A percentile compares a stretch with the other conserved stretches of the same genome.
Evolutionary conservation across 768 basidiomycete species (phyloP).

Genomic region (Leccinum disarticulatum): DNA sequence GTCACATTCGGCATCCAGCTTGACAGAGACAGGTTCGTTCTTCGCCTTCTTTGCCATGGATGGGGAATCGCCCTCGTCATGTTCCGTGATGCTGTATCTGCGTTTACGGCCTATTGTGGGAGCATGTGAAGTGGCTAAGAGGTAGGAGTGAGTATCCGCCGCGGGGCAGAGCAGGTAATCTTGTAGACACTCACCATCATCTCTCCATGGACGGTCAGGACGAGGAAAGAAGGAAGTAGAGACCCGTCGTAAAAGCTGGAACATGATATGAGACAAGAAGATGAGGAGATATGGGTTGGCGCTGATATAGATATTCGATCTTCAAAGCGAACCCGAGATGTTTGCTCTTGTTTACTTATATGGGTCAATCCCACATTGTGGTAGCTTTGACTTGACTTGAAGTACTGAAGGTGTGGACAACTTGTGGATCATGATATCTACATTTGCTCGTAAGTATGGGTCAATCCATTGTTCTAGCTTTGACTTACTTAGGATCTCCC

Average conservation of each 20-base stretch:
- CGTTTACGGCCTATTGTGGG: constrained; percentile 69
- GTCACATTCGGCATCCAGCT: constrained; percentile 28
- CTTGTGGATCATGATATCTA: not conserved
- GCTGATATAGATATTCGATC: not conserved
- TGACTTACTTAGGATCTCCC: too few species aligned
- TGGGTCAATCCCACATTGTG: not conserved
- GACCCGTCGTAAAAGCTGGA: constrained; percentile 68
- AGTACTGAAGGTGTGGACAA: not conserved
- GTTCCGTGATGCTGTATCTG: constrained; percentile 49
- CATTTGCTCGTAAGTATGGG: too few species aligned
- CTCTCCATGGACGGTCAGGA: constrained; percentile 73
- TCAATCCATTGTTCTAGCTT: too few species aligned
- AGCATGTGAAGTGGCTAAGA: constrained; percentile 70
- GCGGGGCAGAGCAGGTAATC: constrained; percentile 5
- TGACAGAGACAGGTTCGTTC: constrained; percentile 14
- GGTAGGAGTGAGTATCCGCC: constrained; percentile 4
- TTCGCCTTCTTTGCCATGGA: constrained; percentile 37
- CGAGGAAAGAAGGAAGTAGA: constrained; percentile 69
- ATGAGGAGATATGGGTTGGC: not conserved
- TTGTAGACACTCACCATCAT: constrained; percentile 58
- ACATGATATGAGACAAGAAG: constrained; percentile 40
- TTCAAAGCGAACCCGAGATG: constrained; percentile 1
- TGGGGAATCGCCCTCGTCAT: constrained; percentile 36
- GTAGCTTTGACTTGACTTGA: not conserved
- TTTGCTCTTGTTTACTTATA: constrained; percentile 30